phyloP scores from a whole-genome alignment of 495 filamentous ascomycete genomes.

The Penicillium manginii region DNA sequence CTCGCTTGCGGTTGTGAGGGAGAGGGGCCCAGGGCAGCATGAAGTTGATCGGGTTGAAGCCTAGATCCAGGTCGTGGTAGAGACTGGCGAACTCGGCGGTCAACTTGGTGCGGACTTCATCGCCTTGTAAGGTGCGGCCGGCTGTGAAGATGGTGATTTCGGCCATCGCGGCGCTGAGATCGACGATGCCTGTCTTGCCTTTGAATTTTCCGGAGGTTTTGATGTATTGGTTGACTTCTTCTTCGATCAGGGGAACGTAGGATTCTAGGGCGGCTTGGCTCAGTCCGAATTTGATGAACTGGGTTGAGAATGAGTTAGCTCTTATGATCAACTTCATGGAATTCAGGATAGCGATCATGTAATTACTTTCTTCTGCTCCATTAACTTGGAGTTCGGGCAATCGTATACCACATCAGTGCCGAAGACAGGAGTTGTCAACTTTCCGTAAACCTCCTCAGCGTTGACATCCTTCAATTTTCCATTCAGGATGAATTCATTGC shows the following conservation, averaged over 20 bases:
- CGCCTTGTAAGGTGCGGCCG: conserved; percentile 77
- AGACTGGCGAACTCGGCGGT: conserved; percentile 67
- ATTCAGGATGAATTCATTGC: conserved; percentile 87
- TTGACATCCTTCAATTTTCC: conserved; percentile 80
- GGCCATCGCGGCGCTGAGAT: conserved; percentile 72
- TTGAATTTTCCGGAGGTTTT: conserved; percentile 68
- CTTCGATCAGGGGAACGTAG: conserved; percentile 77
- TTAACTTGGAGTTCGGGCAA: conserved; percentile 82
- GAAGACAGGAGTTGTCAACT: conserved; percentile 84
- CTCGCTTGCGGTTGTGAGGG: conserved; percentile 79
- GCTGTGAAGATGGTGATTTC: conserved; percentile 88
- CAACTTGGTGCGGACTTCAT: conserved; percentile 76
- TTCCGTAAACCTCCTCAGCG: conserved; percentile 81
- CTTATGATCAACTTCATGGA: neutral
- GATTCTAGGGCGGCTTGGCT: conserved; percentile 74
- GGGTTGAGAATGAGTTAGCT: conserved; percentile 1
- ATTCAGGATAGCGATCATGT: neutral
- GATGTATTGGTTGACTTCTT: conserved; percentile 73
- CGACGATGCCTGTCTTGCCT: conserved; percentile 63
- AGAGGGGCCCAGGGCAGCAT: conserved; percentile 86
- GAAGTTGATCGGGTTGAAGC: conserved; percentile 84
- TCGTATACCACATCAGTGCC: conserved; percentile 87
- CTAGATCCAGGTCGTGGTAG: conserved; percentile 83
- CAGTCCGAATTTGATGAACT: conserved; percentile 88
- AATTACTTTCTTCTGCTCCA: conserved; percentile 77